Evolutionary conservation across 2,329 filamentous ascomycete genomes (phyloP), one percentile per base, ranked within the genome.

Genomic region (Penicillium sp.): DNA sequence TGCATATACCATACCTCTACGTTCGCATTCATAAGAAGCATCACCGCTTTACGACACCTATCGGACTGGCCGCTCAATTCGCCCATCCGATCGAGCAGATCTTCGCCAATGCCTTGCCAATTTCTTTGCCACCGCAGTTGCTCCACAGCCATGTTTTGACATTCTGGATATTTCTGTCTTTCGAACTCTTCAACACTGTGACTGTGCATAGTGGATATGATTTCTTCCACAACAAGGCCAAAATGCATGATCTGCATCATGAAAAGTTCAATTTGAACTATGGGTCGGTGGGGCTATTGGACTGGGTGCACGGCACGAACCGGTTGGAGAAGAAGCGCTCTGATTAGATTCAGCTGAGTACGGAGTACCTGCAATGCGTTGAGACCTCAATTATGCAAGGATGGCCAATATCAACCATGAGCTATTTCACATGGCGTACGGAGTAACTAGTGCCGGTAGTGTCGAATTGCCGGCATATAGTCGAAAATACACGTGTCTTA

Each of bases 161-260:
- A 0, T 74, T 80, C 62, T 83, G 79, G 79, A 57, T 66, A 1
- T 84, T 81, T 56, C 56, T 83, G 41, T 75, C 72, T 0, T 74
- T 71, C 13, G 77, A 79, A 67, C 70, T 84, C 5, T 53, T 80
- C 2, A 79, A 83, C 65, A 83, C 82, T 42, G 71, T 75, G 3
- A 80, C 77, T 0, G 81, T 83, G 50, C 82, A 85, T 65, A 83
- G 80, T 55, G 83, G 82, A 6, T 84, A 82, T 63, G 81, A 84
- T 48, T 83, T 83, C 58, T 75, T 82, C n/a, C 18, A 51, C 3
- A 56, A 57, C 8, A 62, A 63, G 52, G 81, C 81, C 0, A 72
- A 70, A 58, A 77, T 76, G 65, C 82, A 85, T 67, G 83, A 85
- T 67, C 65, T 77, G 29, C 83, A 85, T 60, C 82, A 85, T 67